Base-by-base conservation (phyloP, 352 stramenopile species). In the Pythium phragmiticola region DNA sequence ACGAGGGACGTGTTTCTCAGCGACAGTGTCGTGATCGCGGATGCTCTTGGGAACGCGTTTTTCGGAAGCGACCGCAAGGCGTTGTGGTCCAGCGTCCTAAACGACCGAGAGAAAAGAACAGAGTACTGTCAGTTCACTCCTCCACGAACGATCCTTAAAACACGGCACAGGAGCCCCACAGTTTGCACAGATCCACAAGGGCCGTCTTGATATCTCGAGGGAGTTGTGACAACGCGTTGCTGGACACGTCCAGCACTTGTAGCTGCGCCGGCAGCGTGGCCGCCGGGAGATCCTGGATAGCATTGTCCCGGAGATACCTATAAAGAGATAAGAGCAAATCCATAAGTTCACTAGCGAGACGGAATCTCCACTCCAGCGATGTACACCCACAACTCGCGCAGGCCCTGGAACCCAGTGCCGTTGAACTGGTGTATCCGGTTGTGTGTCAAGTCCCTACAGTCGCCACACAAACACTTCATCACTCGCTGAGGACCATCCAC, bases 21-120 rank as follows among this genome's bases (percentile, higher is more conserved):
- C 1, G 36, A 58, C 3, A 58, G n/a, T 12, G n/a, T 4, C 11
- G 12, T 58, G 34, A 58, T 46, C 21, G 51, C 19, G 2, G 36
- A 58, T 11, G 51, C 26, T 3, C 7, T 11, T 1, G 34, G 21
- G 36, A 58, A 43, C 1, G 51, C 36, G 13, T 36, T 26, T 34
- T 16, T 58, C 12, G 51, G 36, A 19, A 58, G 2, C 3, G 51
- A 48, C 11, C 21, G n/a, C 26, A 58, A 48, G 9, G n/a, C 51
- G 21, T 58, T 58, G 11, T 48, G 23, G 51, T 58, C 51, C 11
- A 58, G 12, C 7, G 21, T 58, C 51, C 51, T 58, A 37, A 19
- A 30, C 16, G 21, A 17, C 26, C 26, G 26, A 30, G 26, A 28
- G 26, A n/a, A 6, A 21, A 46, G 9, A 46, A 46, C 13, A n/a